phyloP scores from a whole-genome alignment of 2,329 filamentous ascomycete species.

The Epichloe hybrida region DNA sequence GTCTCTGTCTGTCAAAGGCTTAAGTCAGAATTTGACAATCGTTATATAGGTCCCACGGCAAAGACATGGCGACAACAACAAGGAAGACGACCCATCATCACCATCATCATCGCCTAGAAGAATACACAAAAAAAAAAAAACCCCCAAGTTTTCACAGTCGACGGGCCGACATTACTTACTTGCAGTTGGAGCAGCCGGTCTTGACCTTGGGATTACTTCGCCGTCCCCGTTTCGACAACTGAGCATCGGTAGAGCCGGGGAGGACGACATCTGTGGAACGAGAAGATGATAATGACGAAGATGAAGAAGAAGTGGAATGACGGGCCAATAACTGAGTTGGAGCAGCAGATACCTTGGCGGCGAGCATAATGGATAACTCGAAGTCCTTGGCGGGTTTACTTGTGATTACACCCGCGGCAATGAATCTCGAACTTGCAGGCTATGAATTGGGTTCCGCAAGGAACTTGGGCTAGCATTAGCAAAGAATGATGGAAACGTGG shows the following conservation, averaged over 20 bases:
- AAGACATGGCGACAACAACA: not conserved
- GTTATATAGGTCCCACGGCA: not conserved
- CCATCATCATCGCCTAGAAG: not conserved
- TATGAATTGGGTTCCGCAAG: not conserved
- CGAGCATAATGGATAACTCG: not conserved
- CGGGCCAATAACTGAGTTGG: not conserved
- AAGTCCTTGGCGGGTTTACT: not conserved
- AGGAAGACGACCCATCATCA: not conserved
- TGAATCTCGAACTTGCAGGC: not conserved
- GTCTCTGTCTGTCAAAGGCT: slow-evolving; percentile 32
- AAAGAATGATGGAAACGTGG: not conserved
- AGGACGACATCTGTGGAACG: not conserved
- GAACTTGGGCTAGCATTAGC: not conserved
- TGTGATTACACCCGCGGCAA: not conserved
- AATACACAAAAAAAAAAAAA: not conserved
- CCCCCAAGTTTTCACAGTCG: not conserved
- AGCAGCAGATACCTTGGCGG: not conserved
- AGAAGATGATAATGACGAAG: not conserved
- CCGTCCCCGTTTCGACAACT: slow-evolving; percentile 28
- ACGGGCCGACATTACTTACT: slow-evolving; percentile 32
- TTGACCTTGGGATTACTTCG: slow-evolving; percentile 50
- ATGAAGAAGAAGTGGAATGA: not conserved
- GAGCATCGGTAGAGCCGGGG: not conserved
- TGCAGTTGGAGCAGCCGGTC: slow-evolving; percentile 55
- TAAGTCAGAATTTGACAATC: not conserved